A percentile compares a stretch with the other conserved stretches of the same genome.
These are phyloP conservation scores for Zelonia costaricensis DNA, from an alignment of 208 protist genomes.

Conservation along the genomic window DNA sequence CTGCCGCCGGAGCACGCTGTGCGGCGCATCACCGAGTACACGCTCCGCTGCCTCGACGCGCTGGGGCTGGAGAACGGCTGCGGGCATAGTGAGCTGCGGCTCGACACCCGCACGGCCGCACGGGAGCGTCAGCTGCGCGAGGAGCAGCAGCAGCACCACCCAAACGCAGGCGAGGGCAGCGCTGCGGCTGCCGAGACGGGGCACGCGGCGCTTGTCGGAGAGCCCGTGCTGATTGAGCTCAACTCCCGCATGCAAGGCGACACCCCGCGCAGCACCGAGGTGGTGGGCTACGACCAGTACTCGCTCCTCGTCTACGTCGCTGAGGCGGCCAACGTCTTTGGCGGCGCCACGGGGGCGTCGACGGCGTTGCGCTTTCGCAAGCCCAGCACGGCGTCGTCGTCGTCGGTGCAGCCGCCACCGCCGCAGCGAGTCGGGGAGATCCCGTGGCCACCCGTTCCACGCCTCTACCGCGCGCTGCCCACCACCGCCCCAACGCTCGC, in stretches of 20 bases:
- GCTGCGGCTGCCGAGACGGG: neutral
- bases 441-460: conserved; percentile 76
- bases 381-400: neutral
- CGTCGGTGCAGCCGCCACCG: neutral
- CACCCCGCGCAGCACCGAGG: conserved; percentile 57
- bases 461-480: conserved; percentile 45
- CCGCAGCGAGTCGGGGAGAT: conserved; percentile 18
- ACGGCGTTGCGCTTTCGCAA: conserved; percentile 17
- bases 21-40: conserved; percentile 76
- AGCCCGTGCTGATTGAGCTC: conserved; percentile 88
- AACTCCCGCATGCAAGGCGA: conserved; percentile 86
- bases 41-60: conserved; percentile 65
- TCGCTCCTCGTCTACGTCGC: conserved; percentile 74
- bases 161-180: neutral
- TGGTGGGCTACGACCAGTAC: conserved; percentile 85
- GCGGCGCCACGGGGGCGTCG: conserved; percentile 26
- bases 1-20: conserved; percentile 37
- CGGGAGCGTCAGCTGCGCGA: neutral
- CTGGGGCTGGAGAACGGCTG: conserved; percentile 77
- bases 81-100: conserved; percentile 85
- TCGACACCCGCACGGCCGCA: conserved; percentile 53
- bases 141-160: neutral
- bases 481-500: neutral
- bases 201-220: conserved; percentile 4
- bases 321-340: conserved; percentile 44